Conservation (phyloP, 148 eudicot genomes). For the Chenopodium suecicum region DNA sequence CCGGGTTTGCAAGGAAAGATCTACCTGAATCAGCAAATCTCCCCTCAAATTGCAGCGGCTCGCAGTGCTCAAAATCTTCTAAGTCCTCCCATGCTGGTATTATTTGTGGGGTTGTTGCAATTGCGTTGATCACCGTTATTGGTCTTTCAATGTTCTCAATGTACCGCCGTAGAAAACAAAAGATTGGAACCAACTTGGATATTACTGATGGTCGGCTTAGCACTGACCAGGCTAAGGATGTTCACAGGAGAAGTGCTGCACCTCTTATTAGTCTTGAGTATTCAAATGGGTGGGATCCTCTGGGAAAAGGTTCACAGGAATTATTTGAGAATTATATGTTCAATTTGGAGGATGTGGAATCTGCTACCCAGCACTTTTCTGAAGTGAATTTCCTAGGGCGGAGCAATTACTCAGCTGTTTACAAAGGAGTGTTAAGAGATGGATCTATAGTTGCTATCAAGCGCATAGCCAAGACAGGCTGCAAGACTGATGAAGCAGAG, state of each 20-base stretch:
- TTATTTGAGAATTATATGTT: slow-evolving; percentile 65
- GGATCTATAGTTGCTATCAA: slow-evolving; percentile 76
- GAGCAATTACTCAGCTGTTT: slow-evolving; percentile 75
- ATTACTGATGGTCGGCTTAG: slow-evolving; percentile 54
- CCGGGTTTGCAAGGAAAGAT: slow-evolving; percentile 41
- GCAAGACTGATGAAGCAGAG: slow-evolving; percentile 78
- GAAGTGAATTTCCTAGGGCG: slow-evolving; percentile 73
- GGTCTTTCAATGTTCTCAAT: slow-evolving; percentile 56
- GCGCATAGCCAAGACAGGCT: slow-evolving; percentile 74
- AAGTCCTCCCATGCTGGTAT: slow-evolving; percentile 39
- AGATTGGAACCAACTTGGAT: slow-evolving; percentile 59
- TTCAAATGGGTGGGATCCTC: slow-evolving; percentile 85
- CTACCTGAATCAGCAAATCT: slow-evolving; percentile 73
- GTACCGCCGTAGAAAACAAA: slow-evolving; percentile 75
- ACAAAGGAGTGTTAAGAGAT: slow-evolving; percentile 72
- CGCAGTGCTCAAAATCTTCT: slow-evolving; percentile 32
- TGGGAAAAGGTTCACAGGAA: slow-evolving; percentile 69
- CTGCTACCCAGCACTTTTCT: slow-evolving; percentile 77
- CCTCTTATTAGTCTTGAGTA: slow-evolving; percentile 82
- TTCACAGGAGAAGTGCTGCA: slow-evolving; percentile 59
- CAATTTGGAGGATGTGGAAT: slow-evolving; percentile 81
- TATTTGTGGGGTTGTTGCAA: slow-evolving; percentile 43
- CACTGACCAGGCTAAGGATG: slow-evolving; percentile 65
- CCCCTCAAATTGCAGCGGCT: slow-evolving; percentile 37
- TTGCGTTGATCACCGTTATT: slow-evolving; percentile 34